Conservation (phyloP, 2,329 filamentous ascomycete genomes). For the Domatiomyces globalis region DNA sequence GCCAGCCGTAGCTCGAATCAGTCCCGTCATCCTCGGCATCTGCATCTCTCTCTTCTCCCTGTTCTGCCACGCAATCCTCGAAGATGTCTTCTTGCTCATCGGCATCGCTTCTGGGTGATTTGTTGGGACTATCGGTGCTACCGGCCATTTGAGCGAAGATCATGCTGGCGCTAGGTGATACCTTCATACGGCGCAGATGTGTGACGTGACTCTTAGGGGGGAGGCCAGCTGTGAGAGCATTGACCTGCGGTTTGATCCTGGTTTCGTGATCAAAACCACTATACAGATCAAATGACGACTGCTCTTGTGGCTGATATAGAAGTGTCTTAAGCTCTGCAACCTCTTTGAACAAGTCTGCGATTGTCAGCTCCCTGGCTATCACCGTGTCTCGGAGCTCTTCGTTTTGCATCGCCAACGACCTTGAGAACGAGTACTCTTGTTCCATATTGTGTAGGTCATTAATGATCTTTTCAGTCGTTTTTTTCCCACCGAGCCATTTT, state of each 20-base stretch:
- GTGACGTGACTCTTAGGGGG: no score
- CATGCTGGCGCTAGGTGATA: no score
- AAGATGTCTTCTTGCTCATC: not conserved
- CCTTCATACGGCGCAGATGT: no score
- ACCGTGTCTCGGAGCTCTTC: not conserved
- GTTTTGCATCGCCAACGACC: not conserved
- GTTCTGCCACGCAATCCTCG: not conserved
- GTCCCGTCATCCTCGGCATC: not conserved
- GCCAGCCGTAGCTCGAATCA: not conserved
- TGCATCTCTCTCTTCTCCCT: not conserved
- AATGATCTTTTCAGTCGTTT: constrained; percentile 19
- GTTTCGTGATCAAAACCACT: no score
- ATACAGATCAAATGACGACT: not conserved
- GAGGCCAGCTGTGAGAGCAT: no score
- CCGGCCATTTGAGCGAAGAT: no score
- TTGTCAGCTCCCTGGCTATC: not conserved
- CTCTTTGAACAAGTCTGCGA: not conserved
- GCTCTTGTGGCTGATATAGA: not conserved
- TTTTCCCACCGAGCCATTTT: constrained; percentile 18
- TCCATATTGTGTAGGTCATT: constrained; percentile 4
- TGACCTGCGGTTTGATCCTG: no score
- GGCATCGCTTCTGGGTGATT: no score
- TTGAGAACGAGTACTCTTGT: not conserved
- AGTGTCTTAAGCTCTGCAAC: not conserved
- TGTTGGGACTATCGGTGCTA: no score